These are phyloP conservation scores for Rhododendron vialii DNA, from an alignment of 148 eudicot species.

Conservation along the genomic window DNA sequence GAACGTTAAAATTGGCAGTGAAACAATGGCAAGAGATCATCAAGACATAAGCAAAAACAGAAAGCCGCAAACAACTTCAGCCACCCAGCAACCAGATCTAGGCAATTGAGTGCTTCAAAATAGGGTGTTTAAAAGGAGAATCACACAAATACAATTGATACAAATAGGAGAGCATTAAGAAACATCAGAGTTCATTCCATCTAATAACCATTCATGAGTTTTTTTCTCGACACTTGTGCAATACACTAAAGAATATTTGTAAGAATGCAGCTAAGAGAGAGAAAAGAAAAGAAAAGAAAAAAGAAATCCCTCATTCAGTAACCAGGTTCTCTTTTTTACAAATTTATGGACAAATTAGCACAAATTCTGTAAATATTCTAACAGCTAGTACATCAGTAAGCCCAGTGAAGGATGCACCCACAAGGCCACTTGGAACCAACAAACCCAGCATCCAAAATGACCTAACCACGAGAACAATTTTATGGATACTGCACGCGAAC, in stretches of 20 bases:
- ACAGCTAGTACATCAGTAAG: slow-evolving; percentile 10
- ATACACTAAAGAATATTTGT: background rate
- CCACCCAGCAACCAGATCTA: too few species aligned
- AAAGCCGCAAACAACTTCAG: too few species aligned
- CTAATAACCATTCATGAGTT: background rate
- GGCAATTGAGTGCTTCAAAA: too few species aligned
- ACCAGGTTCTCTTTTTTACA: slow-evolving; percentile 14
- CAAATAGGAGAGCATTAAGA: background rate
- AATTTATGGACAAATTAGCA: slow-evolving; percentile 16
- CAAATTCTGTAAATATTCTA: slow-evolving; percentile 10
- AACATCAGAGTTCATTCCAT: background rate
- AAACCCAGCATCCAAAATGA: background rate
- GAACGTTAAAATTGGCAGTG: background rate
- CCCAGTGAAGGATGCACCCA: slow-evolving; percentile 6
- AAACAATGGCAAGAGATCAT: background rate
- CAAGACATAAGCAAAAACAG: too few species aligned
- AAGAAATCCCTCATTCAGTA: slow-evolving; percentile 2
- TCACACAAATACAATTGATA: background rate
- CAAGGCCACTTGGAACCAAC: background rate
- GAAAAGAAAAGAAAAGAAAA: background rate
- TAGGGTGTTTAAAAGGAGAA: too few species aligned
- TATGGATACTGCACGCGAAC: background rate
- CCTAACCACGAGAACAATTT: background rate
- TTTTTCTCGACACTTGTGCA: background rate
- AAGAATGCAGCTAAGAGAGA: background rate